Conservation (phyloP, 805 yeast genomes). For the Candida railenensis region DNA sequence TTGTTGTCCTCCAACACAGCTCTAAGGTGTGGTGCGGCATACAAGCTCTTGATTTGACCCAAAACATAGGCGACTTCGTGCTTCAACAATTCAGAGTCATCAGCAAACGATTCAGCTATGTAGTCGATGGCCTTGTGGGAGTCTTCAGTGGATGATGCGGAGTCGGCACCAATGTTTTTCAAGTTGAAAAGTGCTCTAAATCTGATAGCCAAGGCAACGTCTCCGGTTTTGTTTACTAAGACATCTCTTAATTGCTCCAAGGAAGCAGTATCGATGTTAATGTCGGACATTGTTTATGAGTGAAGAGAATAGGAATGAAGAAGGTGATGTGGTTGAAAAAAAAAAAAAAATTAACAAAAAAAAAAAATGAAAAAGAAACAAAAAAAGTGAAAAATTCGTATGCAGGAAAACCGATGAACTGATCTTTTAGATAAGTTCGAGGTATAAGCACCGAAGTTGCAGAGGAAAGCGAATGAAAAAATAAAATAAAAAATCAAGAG, state of each 20-base stretch:
- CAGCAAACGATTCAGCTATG: constrained; percentile 80
- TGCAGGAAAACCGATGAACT: background rate
- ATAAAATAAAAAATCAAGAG: too few species aligned
- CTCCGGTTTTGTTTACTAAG: constrained; percentile 62
- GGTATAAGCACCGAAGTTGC: too few species aligned
- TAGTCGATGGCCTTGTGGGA: constrained; percentile 74
- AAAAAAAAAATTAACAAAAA: background rate
- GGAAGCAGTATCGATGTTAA: constrained; percentile 40
- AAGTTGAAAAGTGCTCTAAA: constrained; percentile 93
- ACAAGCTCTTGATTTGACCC: constrained; percentile 87
- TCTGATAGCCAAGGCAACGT: constrained; percentile 75
- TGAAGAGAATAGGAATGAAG: background rate
- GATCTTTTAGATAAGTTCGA: background rate
- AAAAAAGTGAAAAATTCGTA: background rate
- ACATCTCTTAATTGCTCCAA: constrained; percentile 74
- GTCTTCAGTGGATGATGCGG: constrained; percentile 40
- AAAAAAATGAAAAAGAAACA: background rate
- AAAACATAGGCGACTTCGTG: constrained; percentile 97
- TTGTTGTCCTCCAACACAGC: constrained; percentile 60
- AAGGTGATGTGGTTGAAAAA: background rate
- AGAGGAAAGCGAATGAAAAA: too few species aligned
- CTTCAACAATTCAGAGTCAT: constrained; percentile 84
- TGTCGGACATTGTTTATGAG: constrained; percentile 12
- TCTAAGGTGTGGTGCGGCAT: constrained; percentile 75
- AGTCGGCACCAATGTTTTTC: constrained; percentile 81